These are phyloP conservation scores for Monilinia laxa DNA, from an alignment of 2,329 filamentous ascomycete genomes.

Conservation along the genomic window DNA sequence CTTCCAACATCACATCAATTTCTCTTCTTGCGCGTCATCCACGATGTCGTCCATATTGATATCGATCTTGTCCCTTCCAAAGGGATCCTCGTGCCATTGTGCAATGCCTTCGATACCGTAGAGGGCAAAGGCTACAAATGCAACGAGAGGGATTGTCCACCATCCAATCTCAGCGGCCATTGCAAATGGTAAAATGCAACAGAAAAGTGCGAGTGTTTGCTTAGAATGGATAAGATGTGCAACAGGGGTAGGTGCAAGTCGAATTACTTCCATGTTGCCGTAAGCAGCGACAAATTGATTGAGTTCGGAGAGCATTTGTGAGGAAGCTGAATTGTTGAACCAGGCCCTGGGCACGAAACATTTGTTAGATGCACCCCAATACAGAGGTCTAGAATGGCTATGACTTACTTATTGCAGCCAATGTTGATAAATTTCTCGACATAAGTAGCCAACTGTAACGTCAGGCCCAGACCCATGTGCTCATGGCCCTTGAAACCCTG, in stretches of 20 bases:
- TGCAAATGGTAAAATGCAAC: conserved; percentile 60
- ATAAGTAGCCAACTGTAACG: conserved; percentile 60
- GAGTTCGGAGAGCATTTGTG: conserved; percentile 57
- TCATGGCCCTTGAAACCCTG: conserved; percentile 53
- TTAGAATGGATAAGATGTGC: conserved; percentile 65
- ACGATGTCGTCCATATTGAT: conserved; percentile 68
- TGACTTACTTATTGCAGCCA: conserved; percentile 45
- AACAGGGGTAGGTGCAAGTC: conserved; percentile 62
- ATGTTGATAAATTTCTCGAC: conserved; percentile 60
- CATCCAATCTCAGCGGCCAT: conserved; percentile 62
- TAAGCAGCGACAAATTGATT: conserved; percentile 58
- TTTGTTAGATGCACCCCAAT: conserved; percentile 3
- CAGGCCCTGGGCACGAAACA: conserved; percentile 45
- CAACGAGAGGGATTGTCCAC: conserved; percentile 60
- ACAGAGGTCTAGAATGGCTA: not conserved
- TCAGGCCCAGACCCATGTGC: conserved; percentile 57
- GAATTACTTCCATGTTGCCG: conserved; percentile 64
- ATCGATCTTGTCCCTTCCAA: conserved; percentile 64
- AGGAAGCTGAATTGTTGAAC: conserved; percentile 60
- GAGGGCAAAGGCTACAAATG: conserved; percentile 60
- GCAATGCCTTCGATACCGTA: conserved; percentile 52
- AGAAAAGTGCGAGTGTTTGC: conserved; percentile 62
- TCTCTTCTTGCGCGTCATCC: conserved; percentile 58
- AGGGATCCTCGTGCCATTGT: conserved; percentile 61
- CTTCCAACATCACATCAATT: conserved; percentile 55